Percentiles rank a stretch among this genome's conserved stretches.
Conservation (phyloP, 164 flowering plant species). For the Vitis vinifera region ASM3070453v1 NC_081809.1:16276001-16276500, state of each 20-base stretch:
- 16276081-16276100: constrained; percentile 88
- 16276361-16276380: constrained; percentile 17
- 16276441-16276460: constrained; percentile 16
- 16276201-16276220: constrained; percentile 40
- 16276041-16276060: constrained; percentile 67
- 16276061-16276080: constrained; percentile 80
- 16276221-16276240: constrained; percentile 32
- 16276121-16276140: constrained; percentile 79
- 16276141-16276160: constrained; percentile 74
- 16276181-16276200: constrained; percentile 46
- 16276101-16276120: constrained; percentile 96
- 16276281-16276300: constrained; percentile 22
- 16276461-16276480: constrained; percentile 10
- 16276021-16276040: constrained; percentile 80
- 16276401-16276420: constrained; percentile 9
- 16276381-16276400: constrained; percentile 15
- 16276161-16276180: constrained; percentile 88
- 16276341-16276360: constrained; percentile 15
- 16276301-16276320: constrained; percentile 19
- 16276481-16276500: constrained; percentile 21
- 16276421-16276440: constrained; percentile 14
- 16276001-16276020: constrained; percentile 27
- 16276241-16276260: constrained; percentile 8
- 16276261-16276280: constrained; percentile 11
- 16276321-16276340: constrained; percentile 22